Percentiles rank a stretch among this genome's conserved stretches.
Conservation (phyloP, 345 rosid genomes). For the Citrus cavaleriei region DNA sequence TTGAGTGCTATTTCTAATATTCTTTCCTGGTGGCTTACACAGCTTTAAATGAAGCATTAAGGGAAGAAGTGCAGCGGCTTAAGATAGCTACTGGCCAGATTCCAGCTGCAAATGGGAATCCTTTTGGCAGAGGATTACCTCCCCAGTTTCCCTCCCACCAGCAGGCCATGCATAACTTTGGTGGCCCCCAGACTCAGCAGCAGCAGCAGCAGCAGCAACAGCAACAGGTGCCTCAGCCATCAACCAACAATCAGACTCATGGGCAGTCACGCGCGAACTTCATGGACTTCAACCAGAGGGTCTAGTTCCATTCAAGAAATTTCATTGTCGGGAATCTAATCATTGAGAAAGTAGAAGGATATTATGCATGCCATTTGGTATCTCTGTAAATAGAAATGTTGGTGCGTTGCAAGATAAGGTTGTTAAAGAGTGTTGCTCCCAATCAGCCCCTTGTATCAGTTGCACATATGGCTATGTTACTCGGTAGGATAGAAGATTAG, state of each 20-base stretch:
- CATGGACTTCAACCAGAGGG: conserved; percentile 45
- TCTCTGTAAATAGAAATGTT: conserved; percentile 24
- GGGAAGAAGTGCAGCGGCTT: conserved; percentile 89
- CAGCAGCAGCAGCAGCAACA: conserved; percentile 25
- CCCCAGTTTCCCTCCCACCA: conserved; percentile 52
- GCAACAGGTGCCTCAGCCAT: conserved; percentile 34
- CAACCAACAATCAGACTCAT: conserved; percentile 26
- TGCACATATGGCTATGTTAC: conserved; percentile 15
- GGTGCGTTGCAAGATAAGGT: conserved; percentile 19
- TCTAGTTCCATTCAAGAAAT: conserved; percentile 15
- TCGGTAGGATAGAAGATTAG: conserved; percentile 10
- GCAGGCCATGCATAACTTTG: conserved; percentile 43
- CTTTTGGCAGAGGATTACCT: conserved; percentile 38
- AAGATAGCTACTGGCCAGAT: conserved; percentile 72
- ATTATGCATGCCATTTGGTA: not conserved
- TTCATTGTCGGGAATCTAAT: not conserved
- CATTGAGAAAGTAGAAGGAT: conserved; percentile 6
- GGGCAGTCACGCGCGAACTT: conserved; percentile 47
- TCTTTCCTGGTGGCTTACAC: conserved; percentile 27
- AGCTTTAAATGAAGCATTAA: conserved; percentile 80
- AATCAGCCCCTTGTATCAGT: conserved; percentile 15
- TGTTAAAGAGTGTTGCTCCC: conserved; percentile 2
- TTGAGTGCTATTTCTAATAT: not conserved
- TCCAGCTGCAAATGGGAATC: conserved; percentile 55
- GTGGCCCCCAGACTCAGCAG: conserved; percentile 40